Conservation (phyloP, 345 rosid genomes). For the Boechera stricta region DNA sequence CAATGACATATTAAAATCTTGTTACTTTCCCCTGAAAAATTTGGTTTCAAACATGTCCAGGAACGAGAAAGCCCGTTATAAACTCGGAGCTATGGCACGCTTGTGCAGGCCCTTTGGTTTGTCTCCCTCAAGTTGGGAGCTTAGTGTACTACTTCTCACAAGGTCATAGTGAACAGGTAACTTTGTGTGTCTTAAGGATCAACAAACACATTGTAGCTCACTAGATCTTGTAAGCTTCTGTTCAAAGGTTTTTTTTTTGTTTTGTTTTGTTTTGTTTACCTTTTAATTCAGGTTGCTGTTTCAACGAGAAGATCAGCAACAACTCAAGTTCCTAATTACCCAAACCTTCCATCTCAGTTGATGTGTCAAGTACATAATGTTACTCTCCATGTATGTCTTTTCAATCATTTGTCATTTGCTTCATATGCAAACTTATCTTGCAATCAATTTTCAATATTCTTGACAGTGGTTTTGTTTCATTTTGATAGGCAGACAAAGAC, state of each 20-base stretch:
- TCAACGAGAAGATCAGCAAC: slow-evolving; percentile 91
- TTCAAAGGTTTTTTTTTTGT: neutral
- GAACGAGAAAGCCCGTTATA: slow-evolving; percentile 63
- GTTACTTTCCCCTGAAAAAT: neutral
- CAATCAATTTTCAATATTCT: neutral
- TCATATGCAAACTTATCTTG: neutral
- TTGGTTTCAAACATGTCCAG: slow-evolving; percentile 46
- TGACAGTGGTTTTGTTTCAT: slow-evolving; percentile 11
- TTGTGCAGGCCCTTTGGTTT: slow-evolving; percentile 97
- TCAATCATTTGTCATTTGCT: neutral
- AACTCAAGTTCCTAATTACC: slow-evolving; percentile 92
- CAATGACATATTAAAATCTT: neutral
- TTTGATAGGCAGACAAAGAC: slow-evolving; percentile 86
- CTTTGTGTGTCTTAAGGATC: neutral
- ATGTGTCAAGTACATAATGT: slow-evolving; percentile 98
- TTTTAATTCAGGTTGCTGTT: slow-evolving; percentile 72
- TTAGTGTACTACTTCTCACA: slow-evolving; percentile 96
- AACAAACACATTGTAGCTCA: slow-evolving; percentile 4
- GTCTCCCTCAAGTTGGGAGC: slow-evolving; percentile 92
- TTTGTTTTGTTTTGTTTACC: neutral
- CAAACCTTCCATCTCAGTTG: slow-evolving; percentile 91
- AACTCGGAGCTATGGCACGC: slow-evolving; percentile 98
- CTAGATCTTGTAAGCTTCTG: neutral
- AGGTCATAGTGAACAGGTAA: slow-evolving; percentile 99
- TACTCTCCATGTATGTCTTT: slow-evolving; percentile 72